A percentile compares a stretch with the other conserved stretches of the same genome.
Conservation (phyloP, 805 yeast species). For the Spencermartinsiella europaea region DNA sequence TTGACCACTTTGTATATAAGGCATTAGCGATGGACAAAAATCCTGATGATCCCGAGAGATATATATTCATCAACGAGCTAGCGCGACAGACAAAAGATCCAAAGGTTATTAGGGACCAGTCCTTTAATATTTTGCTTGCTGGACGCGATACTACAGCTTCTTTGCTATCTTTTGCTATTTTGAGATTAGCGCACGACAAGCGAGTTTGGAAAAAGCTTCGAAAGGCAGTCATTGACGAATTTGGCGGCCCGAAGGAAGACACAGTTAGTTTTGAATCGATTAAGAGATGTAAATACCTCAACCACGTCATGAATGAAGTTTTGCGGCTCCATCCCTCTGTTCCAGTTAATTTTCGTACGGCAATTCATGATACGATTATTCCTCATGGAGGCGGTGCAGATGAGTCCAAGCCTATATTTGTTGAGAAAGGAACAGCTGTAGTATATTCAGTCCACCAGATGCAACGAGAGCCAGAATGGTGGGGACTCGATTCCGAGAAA, state of each 20-base stretch:
- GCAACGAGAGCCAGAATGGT: conserved; percentile 38
- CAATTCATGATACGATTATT: conserved; percentile 42
- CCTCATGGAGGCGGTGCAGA: conserved; percentile 52
- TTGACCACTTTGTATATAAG: conserved; percentile 37
- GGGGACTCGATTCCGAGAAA: conserved; percentile 42
- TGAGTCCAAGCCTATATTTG: conserved; percentile 35
- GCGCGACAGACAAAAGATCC: conserved; percentile 48
- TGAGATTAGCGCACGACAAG: conserved; percentile 40
- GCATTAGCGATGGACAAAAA: conserved; percentile 35
- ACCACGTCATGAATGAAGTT: conserved; percentile 43
- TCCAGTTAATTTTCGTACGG: conserved; percentile 44
- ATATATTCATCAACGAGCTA: conserved; percentile 45
- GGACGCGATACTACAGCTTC: conserved; percentile 56
- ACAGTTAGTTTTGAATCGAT: conserved; percentile 42
- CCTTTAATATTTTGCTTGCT: conserved; percentile 47
- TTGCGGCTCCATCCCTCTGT: conserved; percentile 50
- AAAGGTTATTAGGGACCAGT: conserved; percentile 45
- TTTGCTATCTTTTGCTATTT: conserved; percentile 40
- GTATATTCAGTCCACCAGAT: conserved; percentile 39
- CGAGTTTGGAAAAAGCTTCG: conserved; percentile 33
- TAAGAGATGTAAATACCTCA: conserved; percentile 44
- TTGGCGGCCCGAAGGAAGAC: conserved; percentile 28
- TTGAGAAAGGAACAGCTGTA: conserved; percentile 41
- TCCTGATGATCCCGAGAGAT: conserved; percentile 32
- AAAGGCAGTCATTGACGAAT: conserved; percentile 34